These are phyloP conservation scores for Malus hybrid DNA, from an alignment of 331 rosid species.

Conservation along the genomic window DNA sequence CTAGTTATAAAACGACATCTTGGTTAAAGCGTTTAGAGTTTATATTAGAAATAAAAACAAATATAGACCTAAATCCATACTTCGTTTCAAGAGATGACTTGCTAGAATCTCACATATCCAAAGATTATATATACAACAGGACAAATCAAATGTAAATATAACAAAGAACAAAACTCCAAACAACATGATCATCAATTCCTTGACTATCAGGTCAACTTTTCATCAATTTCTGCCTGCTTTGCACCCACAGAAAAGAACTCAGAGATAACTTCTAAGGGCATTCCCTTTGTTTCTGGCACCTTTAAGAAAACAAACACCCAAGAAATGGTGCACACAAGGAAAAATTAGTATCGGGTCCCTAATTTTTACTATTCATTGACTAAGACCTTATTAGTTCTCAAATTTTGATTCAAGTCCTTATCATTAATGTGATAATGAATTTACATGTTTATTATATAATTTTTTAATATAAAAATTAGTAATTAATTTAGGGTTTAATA, in stretches of 20 bases:
- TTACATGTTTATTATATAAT: too few species aligned
- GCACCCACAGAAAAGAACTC: slow-evolving; percentile 27
- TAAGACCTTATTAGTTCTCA: too few species aligned
- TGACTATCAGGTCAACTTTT: neutral
- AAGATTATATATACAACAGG: neutral
- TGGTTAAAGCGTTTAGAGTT: too few species aligned
- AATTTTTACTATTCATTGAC: too few species aligned
- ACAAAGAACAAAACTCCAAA: neutral
- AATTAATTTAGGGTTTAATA: too few species aligned
- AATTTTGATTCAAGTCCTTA: too few species aligned
- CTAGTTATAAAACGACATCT: neutral
- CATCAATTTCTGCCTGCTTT: slow-evolving; percentile 3
- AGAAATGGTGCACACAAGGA: slow-evolving; percentile 16
- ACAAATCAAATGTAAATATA: neutral
- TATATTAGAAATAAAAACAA: too few species aligned
- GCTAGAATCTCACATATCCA: neutral
- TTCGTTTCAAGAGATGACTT: neutral
- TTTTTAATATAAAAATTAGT: too few species aligned
- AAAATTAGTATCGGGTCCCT: too few species aligned
- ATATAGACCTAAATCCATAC: neutral
- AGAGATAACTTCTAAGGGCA: slow-evolving; percentile 25
- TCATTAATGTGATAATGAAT: too few species aligned
- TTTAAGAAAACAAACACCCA: slow-evolving; percentile 20
- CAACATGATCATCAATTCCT: neutral
- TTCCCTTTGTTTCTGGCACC: slow-evolving; percentile 25